Evolutionary conservation across 176 grass and related monocot genomes (phyloP).

Genomic region (Lolium rigidum): DNA sequence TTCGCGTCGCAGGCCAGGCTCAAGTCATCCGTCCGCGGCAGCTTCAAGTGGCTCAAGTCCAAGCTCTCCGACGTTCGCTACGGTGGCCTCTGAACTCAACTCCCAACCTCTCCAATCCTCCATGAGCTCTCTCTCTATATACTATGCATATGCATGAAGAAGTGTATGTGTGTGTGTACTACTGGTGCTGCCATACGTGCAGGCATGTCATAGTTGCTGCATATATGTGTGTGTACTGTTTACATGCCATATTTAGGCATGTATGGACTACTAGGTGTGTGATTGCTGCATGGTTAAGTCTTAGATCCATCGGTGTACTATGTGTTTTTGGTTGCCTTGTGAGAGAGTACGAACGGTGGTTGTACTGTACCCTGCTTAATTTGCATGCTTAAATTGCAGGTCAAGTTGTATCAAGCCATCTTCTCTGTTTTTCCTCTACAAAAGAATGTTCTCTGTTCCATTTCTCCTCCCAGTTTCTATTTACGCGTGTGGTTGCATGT

Average conservation of each 20-base stretch:
- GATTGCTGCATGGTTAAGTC: background rate
- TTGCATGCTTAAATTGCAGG: background rate
- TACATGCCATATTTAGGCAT: slow-evolving; percentile 31
- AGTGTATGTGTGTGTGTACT: slow-evolving; percentile 16
- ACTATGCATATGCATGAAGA: slow-evolving; percentile 22
- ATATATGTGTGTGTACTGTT: slow-evolving; percentile 23
- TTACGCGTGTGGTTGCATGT: too few relatives aligned
- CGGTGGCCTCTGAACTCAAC: slow-evolving; percentile 55
- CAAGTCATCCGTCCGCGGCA: slow-evolving; percentile 81
- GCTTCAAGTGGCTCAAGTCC: slow-evolving; percentile 98
- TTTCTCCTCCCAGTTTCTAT: too few relatives aligned
- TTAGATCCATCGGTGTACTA: slow-evolving; percentile 20
- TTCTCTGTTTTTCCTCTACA: background rate
- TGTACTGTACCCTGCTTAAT: background rate
- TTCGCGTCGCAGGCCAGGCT: slow-evolving; percentile 80
- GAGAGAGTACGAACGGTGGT: slow-evolving; percentile 6
- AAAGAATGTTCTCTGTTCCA: too few relatives aligned
- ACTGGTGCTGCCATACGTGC: background rate
- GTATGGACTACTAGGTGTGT: slow-evolving; percentile 31
- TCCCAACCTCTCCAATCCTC: background rate
- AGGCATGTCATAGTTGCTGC: slow-evolving; percentile 29
- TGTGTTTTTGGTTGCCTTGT: slow-evolving; percentile 27
- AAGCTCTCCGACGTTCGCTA: slow-evolving; percentile 86
- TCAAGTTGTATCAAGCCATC: slow-evolving; percentile 28
- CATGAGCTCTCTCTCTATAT: background rate